phyloP scores from a whole-genome alignment of 768 basidiomycete genomes.

The Tricholoma sp. region DNA sequence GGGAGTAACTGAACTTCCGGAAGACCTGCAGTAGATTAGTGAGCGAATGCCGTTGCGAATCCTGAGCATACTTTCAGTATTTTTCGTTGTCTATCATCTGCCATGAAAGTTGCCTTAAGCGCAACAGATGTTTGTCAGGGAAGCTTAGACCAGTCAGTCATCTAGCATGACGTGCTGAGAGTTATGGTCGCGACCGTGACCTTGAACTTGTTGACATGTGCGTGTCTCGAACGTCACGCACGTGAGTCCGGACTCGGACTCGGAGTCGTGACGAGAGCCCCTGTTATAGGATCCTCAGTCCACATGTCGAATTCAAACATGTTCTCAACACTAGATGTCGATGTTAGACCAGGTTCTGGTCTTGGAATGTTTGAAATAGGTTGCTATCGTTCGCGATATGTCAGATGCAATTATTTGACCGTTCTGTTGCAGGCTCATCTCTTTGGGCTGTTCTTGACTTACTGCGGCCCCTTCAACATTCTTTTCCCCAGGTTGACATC shows the following conservation, averaged over 20 bases:
- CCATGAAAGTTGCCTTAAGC: conserved; percentile 23
- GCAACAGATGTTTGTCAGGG: neutral
- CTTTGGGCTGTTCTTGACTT: conserved; percentile 74
- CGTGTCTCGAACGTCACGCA: neutral
- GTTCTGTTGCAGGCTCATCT: conserved; percentile 51
- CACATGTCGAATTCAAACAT: conserved; percentile 25
- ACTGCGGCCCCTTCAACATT: conserved; percentile 57
- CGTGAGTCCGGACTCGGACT: neutral
- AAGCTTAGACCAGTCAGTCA: neutral
- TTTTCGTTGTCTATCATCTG: conserved; percentile 40
- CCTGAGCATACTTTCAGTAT: conserved; percentile 40
- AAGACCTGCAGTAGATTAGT: conserved; percentile 51
- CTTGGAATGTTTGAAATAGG: conserved; percentile 78
- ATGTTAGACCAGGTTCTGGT: conserved; percentile 69
- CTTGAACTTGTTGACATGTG: too few relatives aligned
- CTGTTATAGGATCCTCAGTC: neutral
- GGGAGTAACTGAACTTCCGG: conserved; percentile 82
- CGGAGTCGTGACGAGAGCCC: too few relatives aligned
- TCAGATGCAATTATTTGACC: conserved; percentile 1
- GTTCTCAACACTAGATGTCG: conserved; percentile 69
- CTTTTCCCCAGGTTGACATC: conserved; percentile 77
- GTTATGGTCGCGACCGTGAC: neutral
- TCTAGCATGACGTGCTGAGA: neutral
- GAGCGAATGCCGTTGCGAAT: neutral
- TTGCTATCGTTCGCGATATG: conserved; percentile 18